Base-by-base conservation (phyloP, 768 basidiomycete genomes). In the Suillus paluster region DNA sequence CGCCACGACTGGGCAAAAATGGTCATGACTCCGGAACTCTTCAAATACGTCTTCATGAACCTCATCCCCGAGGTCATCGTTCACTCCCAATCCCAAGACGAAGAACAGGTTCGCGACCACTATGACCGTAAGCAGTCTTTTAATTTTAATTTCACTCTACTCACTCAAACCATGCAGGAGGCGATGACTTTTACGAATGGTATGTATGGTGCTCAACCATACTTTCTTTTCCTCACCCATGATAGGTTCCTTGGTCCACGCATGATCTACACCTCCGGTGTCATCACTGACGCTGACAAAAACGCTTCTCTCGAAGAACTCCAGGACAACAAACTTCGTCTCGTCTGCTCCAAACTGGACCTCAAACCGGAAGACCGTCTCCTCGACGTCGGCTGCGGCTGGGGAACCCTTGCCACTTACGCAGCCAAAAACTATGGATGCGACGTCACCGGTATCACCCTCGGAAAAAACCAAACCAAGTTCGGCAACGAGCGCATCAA, bases 351-450 rank as follows among this genome's bases (percentile, higher is more conserved):
- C 70, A 99, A 99, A 77, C 86, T 99, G 59, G 83, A 91, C 74
- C 85, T 99, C 33, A 81, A 97, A 69, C 86, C 92, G n/a, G 83
- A 81, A 0, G 97, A 99, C 78, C 86, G 84, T 60, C 80, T 94
- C 2, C 86, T 95, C 19, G 93, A 95, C 65, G 88, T 94, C 61
- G 93, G 93, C 12, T 95, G 93, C 68, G 97, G 97, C 48, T 99
- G 97, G 97, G 97, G 97, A 30, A 97, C 97, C 0, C 87, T 99
- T 59, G 86, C 87, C 44, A 90, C 97, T 1, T 97, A 95, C 69
- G 97, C 97, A 48, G 91, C 94, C 36, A 99, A 98, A 81, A 99
- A 99, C 81, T 99, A 90, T 73, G 91, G 82, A n/a, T 96, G 93
- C 65, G 95, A 98, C 71, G 94, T 90, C 54, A 99, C 97, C 30